phyloP scores from a whole-genome alignment of 2,329 filamentous ascomycete species.

The Pestalotiopsis fici region DNA sequence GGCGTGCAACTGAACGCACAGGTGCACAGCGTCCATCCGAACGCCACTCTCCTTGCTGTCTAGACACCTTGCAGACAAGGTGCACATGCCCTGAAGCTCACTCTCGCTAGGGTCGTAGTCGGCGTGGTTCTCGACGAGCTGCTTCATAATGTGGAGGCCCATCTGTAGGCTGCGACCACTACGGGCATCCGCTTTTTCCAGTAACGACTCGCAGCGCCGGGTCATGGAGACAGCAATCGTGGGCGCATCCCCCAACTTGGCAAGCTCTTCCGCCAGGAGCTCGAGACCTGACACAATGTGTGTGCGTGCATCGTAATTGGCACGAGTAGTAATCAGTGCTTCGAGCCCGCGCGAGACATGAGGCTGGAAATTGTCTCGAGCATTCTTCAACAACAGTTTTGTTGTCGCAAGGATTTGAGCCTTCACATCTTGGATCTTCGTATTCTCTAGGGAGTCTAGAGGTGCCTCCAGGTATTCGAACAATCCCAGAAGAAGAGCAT shows the following conservation, averaged over 20 bases:
- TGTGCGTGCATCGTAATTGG: constrained; percentile 66
- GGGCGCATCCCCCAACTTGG: constrained; percentile 62
- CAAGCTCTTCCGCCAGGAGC: constrained; percentile 71
- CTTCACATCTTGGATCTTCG: constrained; percentile 73
- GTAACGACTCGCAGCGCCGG: constrained; percentile 44
- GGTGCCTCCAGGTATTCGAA: constrained; percentile 73
- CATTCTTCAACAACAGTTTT: constrained; percentile 69
- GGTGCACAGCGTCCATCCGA: constrained; percentile 74
- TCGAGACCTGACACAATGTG: constrained; percentile 77
- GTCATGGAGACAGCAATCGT: constrained; percentile 60
- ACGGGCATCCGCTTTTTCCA: constrained; percentile 37
- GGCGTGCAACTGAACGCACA: constrained; percentile 73
- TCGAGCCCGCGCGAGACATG: constrained; percentile 70
- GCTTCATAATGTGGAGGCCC: constrained; percentile 63
- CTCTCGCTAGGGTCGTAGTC: constrained; percentile 50
- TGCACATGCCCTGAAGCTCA: constrained; percentile 53
- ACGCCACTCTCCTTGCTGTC: constrained; percentile 64
- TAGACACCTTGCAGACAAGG: constrained; percentile 56
- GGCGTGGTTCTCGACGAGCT: constrained; percentile 52
- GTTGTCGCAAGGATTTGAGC: constrained; percentile 75
- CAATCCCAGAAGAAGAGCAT: constrained; percentile 65
- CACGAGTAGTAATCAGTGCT: constrained; percentile 65
- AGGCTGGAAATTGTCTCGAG: constrained; percentile 65
- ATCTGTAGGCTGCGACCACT: constrained; percentile 59
- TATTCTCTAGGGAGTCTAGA: constrained; percentile 51